Conservation (phyloP, 306 rosid genomes). For the Pueraria montana region DNA sequence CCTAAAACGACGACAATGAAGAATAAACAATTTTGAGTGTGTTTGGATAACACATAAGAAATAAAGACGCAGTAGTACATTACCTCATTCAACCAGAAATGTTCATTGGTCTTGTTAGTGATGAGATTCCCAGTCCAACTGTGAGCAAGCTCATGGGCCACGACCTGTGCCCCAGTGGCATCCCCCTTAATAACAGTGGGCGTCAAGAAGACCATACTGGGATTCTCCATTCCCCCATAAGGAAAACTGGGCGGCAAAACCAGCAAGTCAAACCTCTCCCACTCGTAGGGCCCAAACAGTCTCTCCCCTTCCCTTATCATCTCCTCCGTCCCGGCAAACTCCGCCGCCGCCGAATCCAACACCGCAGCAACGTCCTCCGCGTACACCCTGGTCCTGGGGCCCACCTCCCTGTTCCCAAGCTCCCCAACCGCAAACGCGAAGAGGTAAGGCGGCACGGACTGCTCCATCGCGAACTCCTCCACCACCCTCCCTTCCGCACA, state of each 20-base stretch:
- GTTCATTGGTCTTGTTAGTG: constrained; percentile 91
- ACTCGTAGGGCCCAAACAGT: constrained; percentile 76
- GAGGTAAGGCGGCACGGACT: constrained; percentile 87
- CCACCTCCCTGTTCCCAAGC: constrained; percentile 79
- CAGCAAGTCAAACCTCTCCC: constrained; percentile 92
- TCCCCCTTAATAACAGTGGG: constrained; percentile 96
- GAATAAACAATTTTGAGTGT: no score
- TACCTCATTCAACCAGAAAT: constrained; percentile 99
- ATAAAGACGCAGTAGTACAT: no score
- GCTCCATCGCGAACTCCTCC: constrained; percentile 94
- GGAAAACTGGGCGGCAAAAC: constrained; percentile 97
- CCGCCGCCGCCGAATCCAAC: constrained; percentile 77
- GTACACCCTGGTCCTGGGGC: constrained; percentile 89
- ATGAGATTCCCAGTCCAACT: constrained; percentile 98
- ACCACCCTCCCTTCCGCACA: constrained; percentile 69
- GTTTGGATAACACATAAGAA: no score
- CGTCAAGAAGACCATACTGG: constrained; percentile 91
- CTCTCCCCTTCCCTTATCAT: constrained; percentile 87
- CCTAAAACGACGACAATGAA: constrained; percentile 58
- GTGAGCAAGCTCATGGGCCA: constrained; percentile 96
- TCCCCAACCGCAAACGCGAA: constrained; percentile 92
- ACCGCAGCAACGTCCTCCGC: constrained; percentile 67
- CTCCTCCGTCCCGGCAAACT: constrained; percentile 85
- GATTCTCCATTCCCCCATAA: constrained; percentile 96
- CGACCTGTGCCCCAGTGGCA: constrained; percentile 86